Base-by-base conservation (phyloP, 2,329 filamentous ascomycete species). In the Gnomoniopsis smithogilvyi region DNA sequence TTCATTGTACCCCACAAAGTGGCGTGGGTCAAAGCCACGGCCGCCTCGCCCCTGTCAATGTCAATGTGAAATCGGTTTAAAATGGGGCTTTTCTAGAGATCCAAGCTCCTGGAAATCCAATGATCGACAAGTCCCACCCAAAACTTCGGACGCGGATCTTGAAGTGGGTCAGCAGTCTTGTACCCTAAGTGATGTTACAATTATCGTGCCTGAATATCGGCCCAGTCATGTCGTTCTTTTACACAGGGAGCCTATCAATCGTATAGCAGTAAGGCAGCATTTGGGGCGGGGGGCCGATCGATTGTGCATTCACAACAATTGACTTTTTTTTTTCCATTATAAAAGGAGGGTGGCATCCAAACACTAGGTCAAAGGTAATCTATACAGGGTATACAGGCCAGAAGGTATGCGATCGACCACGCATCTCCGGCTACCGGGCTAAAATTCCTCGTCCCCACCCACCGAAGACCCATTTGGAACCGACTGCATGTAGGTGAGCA, bases 21-120 rank as follows among this genome's bases (percentile, higher is more conserved):
- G 46, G 50, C 51, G 45, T 54, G 59, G 50, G 50, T 48, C 59
- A 21, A n/a, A 58, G 55, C 59, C 21, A 59, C 56, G 47, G 26
- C 26, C 26, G 26, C 26, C 26, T 52, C 26, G 38, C 50, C 51
- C 51, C 51, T 58, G 48, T 46, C 19, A 45, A 10, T 46, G 51
- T 45, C 43, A 6, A 43, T 55, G 41, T 43, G 47, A 53, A 52
- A 55, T 49, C 51, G 22, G 43, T 26, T 59, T 38, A 59, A 59
- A 48, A 26, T 59, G 59, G 59, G 51, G 56, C 51, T 55, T n/a
- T 14, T 41, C 12, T 15, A 47, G 48, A 54, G 51, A 59, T 47
- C 55, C 38, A 41, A 43, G 59, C 55, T 52, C 45, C 55, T 52
- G 30, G 38, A 48, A 45, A 51, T 34, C 49, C 45, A 21, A 41